Conservation (phyloP, 495 filamentous ascomycete species). For the Articulospora tetracladia region DNA sequence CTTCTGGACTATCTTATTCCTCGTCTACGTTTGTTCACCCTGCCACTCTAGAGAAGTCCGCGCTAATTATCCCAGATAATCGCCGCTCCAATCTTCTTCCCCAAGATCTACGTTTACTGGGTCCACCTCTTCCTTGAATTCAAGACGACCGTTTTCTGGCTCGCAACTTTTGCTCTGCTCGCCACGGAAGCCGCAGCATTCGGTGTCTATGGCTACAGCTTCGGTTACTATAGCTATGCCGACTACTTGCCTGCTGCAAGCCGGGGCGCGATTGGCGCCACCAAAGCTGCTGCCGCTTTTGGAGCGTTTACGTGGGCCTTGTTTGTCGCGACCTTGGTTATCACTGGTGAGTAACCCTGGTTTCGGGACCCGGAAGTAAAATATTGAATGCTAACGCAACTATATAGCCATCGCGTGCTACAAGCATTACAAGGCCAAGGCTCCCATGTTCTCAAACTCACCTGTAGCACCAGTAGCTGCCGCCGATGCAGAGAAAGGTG, state of each 20-base stretch:
- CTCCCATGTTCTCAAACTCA: background rate
- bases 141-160: conserved; percentile 15
- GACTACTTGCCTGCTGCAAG: background rate
- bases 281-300: conserved; percentile 9
- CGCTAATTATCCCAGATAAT: conserved; percentile 1
- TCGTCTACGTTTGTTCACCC: conserved; percentile 1
- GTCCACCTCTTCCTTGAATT: conserved; percentile 12
- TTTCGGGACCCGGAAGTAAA: background rate
- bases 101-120: conserved; percentile 12
- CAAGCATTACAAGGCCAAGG: background rate
- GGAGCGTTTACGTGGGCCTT: conserved; percentile 9
- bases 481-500: background rate
- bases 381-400: background rate
- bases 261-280: background rate
- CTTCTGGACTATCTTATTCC: conserved; percentile 12
- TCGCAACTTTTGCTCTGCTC: conserved; percentile 12
- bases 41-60: background rate
- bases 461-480: background rate
- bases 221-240: background rate
- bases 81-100: conserved; percentile 1
- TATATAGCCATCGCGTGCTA: background rate
- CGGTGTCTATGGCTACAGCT: background rate
- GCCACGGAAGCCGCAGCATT: conserved; percentile 6
- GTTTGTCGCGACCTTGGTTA: conserved; percentile 6
- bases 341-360: conserved; percentile 1